These are phyloP conservation scores for Coemansia sp. DNA, from an alignment of 192 early-diverging fungal species.

Conservation along the genomic window DNA sequence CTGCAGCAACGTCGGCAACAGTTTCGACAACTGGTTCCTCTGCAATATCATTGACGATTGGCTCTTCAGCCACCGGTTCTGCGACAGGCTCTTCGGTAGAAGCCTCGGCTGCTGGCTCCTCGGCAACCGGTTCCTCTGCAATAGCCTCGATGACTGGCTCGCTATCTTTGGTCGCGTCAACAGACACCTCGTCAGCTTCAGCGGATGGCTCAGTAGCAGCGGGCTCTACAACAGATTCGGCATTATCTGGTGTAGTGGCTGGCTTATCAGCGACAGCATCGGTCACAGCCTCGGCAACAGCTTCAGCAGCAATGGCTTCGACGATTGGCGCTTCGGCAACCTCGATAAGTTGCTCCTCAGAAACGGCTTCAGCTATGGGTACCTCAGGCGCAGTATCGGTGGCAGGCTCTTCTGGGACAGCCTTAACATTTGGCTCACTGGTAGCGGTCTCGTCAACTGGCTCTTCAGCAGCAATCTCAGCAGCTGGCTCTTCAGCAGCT, in stretches of 20 bases:
- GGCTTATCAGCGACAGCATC: not conserved
- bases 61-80: not conserved
- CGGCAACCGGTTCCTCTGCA: slow-evolving; percentile 2
- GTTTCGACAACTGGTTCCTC: slow-evolving; percentile 2
- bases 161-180: not conserved
- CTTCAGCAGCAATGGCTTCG: not conserved
- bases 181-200: not conserved
- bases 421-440: no score
- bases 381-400: not conserved
- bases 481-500: not conserved
- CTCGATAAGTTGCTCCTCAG: not conserved
- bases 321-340: slow-evolving; percentile 4
- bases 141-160: not conserved
- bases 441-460: no score
- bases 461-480: not conserved
- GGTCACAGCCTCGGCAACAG: no score
- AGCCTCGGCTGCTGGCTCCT: not conserved
- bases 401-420: not conserved
- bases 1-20: not conserved
- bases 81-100: not conserved
- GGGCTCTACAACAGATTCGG: not conserved
- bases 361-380: not conserved
- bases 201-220: not conserved
- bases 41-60: not conserved
- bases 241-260: not conserved